Conservation (phyloP, 2,329 filamentous ascomycete species). For the Emericellopsis cladophorae region DNA sequence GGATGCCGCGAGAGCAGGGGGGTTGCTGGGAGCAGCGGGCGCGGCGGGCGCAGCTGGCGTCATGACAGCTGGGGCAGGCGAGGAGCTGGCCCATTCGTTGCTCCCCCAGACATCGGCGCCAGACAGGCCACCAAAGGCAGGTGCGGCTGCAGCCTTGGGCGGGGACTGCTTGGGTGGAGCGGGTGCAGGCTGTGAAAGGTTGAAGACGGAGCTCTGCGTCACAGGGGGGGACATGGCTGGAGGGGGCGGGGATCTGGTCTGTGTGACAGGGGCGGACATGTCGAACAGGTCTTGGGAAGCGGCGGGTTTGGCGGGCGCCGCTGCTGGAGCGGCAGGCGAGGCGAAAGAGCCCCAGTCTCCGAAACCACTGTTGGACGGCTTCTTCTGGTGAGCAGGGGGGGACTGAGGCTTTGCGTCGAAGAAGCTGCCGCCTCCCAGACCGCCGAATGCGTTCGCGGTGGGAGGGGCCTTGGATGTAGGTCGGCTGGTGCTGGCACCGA, state of each 20-base stretch:
- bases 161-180: slow-evolving; percentile 21
- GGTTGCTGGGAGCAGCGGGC: slow-evolving; percentile 49
- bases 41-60: slow-evolving; percentile 27
- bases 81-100: slow-evolving; percentile 67
- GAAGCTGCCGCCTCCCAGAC: slow-evolving; percentile 63
- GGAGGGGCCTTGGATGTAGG: slow-evolving; percentile 12
- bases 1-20: slow-evolving; percentile 26
- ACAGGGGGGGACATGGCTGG: slow-evolving; percentile 24
- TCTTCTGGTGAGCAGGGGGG: slow-evolving; percentile 36
- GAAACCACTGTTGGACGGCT: slow-evolving; percentile 46
- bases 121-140: slow-evolving; percentile 26
- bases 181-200: slow-evolving; percentile 48
- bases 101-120: slow-evolving; percentile 71
- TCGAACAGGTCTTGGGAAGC: slow-evolving; percentile 71
- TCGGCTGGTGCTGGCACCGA: slow-evolving; percentile 25
- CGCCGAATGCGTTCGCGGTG: slow-evolving; percentile 31
- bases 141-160: slow-evolving; percentile 14
- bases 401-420: slow-evolving; percentile 60
- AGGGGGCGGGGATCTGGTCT: slow-evolving; percentile 29
- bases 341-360: slow-evolving; percentile 54
- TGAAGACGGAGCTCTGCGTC: slow-evolving; percentile 58
- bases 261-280: slow-evolving; percentile 42
- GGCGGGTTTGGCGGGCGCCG: slow-evolving; percentile 23
- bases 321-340: slow-evolving; percentile 25
- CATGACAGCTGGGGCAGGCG: slow-evolving; percentile 28